phyloP scores from a whole-genome alignment of 768 basidiomycete genomes.

The Lentinula boryana region DNA sequence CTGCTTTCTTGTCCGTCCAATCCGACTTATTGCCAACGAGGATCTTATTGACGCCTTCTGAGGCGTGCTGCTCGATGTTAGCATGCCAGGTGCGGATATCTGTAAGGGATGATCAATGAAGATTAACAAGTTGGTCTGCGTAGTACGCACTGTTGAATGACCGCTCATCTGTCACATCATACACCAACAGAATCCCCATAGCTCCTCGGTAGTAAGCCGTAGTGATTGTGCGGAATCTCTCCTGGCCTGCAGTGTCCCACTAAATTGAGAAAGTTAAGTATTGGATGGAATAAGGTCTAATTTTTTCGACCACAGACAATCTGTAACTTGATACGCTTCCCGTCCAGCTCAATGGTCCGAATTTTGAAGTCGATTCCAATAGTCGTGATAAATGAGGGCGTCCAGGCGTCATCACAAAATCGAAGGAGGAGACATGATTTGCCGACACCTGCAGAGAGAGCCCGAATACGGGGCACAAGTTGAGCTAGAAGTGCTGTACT shows the following conservation, averaged over 20 bases:
- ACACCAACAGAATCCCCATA: conserved; percentile 98
- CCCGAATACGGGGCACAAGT: background rate
- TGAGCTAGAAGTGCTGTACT: background rate
- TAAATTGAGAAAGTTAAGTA: conserved; percentile 22
- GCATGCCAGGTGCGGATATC: conserved; percentile 98
- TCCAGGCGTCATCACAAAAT: conserved; percentile 99
- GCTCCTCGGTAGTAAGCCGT: conserved; percentile 99
- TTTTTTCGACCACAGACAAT: conserved; percentile 56
- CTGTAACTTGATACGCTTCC: conserved; percentile 97
- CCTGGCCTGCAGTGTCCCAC: conserved; percentile 99
- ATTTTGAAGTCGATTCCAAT: conserved; percentile 99
- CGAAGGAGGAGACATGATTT: conserved; percentile 94
- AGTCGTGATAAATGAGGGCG: conserved; percentile 97
- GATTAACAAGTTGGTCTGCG: conserved; percentile 10
- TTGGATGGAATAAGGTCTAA: background rate
- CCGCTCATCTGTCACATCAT: conserved; percentile 92
- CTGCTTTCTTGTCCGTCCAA: conserved; percentile 93
- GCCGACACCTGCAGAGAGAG: conserved; percentile 64
- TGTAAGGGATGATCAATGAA: conserved; percentile 22
- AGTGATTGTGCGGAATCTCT: conserved; percentile 97
- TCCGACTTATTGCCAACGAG: conserved; percentile 99
- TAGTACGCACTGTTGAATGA: conserved; percentile 86
- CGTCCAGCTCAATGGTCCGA: conserved; percentile 96
- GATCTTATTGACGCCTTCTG: conserved; percentile 98
- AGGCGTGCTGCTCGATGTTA: conserved; percentile 98